Evolutionary conservation across 805 yeast species (phyloP).

Genomic region (Wickerhamomyces strasburgensis): DNA sequence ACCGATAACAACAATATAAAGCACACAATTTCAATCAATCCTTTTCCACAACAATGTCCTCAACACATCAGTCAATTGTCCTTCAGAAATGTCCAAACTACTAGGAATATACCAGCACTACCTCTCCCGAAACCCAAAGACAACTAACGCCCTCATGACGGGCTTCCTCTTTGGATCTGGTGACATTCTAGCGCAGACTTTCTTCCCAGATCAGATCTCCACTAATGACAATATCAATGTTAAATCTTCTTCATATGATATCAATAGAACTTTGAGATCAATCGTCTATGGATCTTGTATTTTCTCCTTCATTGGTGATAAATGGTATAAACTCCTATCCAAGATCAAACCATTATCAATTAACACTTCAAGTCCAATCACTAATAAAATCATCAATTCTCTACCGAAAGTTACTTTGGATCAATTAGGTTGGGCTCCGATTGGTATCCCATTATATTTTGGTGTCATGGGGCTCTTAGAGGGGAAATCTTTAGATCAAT

Average conservation of each 20-base stretch:
- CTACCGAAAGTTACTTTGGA: conserved; percentile 57
- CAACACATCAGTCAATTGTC: no score
- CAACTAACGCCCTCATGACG: conserved; percentile 50
- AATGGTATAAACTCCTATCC: conserved; percentile 58
- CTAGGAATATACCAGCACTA: conserved; percentile 16
- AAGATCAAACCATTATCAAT: conserved; percentile 35
- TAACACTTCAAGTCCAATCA: conserved; percentile 11
- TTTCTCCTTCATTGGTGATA: conserved; percentile 71
- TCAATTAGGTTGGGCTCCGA: conserved; percentile 74
- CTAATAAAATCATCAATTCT: conserved; percentile 30
- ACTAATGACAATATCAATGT: conserved; percentile 3
- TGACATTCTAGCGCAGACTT: conserved; percentile 64
- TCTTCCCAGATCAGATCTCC: conserved; percentile 31
- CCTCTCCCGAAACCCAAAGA: conserved; percentile 41
- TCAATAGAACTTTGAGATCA: conserved; percentile 55
- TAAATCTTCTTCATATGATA: conserved; percentile 37
- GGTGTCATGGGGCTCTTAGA: conserved; percentile 65
- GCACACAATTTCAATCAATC: no score
- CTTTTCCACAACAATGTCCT: no score
- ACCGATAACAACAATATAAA: no score
- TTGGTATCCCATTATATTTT: conserved; percentile 69
- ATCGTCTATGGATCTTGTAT: conserved; percentile 64
- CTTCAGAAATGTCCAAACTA: conserved; percentile 3
- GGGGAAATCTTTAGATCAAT: conserved; percentile 36
- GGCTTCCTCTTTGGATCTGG: conserved; percentile 70